Percentiles rank a stretch among this genome's conserved stretches.
These are phyloP conservation scores for Leccinum boreale DNA, from an alignment of 768 basidiomycete species.

Conservation along the genomic window DNA sequence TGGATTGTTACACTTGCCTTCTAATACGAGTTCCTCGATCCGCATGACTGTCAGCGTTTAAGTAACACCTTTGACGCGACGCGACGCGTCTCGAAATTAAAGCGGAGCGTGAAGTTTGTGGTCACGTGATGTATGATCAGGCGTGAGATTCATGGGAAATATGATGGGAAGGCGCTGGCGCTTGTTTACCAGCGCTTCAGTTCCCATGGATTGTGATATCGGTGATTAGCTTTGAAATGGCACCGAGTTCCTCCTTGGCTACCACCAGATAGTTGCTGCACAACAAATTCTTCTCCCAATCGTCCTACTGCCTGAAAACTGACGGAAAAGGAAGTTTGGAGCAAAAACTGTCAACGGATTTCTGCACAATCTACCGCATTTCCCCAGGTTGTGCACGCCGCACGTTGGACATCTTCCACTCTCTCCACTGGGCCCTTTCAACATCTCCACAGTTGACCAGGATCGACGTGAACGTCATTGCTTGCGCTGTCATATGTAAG, in stretches of 20 bases:
- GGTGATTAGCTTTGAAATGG: background rate
- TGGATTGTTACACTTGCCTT: constrained; percentile 47
- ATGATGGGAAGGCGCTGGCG: background rate
- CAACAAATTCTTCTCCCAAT: background rate
- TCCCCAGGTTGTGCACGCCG: background rate
- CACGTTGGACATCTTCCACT: background rate
- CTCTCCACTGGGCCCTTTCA: background rate
- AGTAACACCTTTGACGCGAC: constrained; percentile 19
- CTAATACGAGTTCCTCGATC: constrained; percentile 93
- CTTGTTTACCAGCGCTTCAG: constrained; percentile 14
- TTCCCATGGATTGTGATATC: background rate
- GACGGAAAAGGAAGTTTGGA: constrained; percentile 20
- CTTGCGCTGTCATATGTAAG: background rate
- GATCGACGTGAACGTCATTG: background rate
- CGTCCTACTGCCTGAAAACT: background rate
- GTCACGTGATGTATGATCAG: constrained; percentile 13
- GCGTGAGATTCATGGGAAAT: background rate
- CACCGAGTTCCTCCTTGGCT: background rate
- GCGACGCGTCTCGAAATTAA: constrained; percentile 29
- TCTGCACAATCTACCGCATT: constrained; percentile 8
- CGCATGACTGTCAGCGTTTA: constrained; percentile 54
- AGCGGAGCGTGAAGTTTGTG: constrained; percentile 21
- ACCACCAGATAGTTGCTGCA: background rate
- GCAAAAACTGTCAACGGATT: constrained; percentile 12
- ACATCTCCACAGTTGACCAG: background rate